phyloP scores from a whole-genome alignment of 257 asterid genomes.

The Solanum appendiculatum region DNA sequence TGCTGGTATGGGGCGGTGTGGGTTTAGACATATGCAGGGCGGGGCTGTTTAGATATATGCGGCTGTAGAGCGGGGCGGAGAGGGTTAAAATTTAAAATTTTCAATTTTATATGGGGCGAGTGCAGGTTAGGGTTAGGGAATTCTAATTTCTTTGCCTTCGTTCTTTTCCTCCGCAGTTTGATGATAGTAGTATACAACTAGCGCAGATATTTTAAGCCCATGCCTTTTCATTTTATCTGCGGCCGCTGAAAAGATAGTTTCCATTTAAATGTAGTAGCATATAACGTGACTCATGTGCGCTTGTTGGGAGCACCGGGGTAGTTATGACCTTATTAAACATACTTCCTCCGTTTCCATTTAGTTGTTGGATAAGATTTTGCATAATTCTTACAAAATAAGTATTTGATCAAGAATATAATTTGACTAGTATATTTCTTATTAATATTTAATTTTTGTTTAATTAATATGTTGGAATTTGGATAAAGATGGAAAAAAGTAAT shows the following conservation, averaged over 20 bases:
- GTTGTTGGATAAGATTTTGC: neutral
- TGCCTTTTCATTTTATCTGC: neutral
- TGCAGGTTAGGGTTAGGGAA: no score
- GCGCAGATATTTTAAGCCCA: neutral
- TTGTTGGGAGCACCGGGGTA: neutral
- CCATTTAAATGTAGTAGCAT: neutral
- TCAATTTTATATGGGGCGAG: no score
- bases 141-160: no score
- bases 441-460: fast-evolving
- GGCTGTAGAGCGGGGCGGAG: no score
- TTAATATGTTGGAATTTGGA: neutral
- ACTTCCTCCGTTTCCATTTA: neutral
- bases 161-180: no score
- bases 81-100: no score
- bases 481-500: neutral
- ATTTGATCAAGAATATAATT: neutral
- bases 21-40: no score
- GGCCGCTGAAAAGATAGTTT: neutral
- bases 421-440: neutral
- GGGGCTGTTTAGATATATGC: no score
- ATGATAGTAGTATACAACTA: neutral
- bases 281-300: neutral
- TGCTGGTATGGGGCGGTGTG: no score
- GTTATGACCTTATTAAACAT: neutral
- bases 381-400: no score